Evolutionary conservation across 2,329 filamentous ascomycete species (phyloP), one percentile per base, ranked within the genome.

Genomic region (Sclerotinia subarctica): DNA sequence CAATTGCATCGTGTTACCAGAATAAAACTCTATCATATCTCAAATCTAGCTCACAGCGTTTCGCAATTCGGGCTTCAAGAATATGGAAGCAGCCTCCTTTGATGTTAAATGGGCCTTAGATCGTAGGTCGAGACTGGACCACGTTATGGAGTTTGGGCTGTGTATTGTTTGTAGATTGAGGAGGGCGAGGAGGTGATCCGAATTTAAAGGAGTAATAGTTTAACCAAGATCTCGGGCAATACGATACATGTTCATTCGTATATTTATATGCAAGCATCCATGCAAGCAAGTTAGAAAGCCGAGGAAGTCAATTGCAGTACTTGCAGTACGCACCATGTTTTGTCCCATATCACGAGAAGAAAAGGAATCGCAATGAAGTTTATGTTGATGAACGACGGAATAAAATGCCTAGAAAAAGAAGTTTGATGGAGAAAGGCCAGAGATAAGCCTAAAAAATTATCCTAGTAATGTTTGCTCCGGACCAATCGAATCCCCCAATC

Each of bases 401-500:
- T 15, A 42, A 63, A 62, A 62, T n/a, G 29, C n/a, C 54, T 54
- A 32, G 10, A 64, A 52, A 42, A 44, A 15, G 42, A 52, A 42
- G 13, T 5, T 52, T 53, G 7, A 35, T 54, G 46, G 26, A 62
- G 24, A 66, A 32, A 47, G 42, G 42, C 54, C 46, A 67, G 46
- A 47, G 64, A 67, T 67, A 67, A 67, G 64, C 64, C 64, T 24
- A 52, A 62, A 53, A 35, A 67, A 66, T 26, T 26, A 66, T 60
- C 44, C 54, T 51, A 59, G 64, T 13, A 47, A 21, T 51, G 46
- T 66, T 66, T 38, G 42, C 54, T 44, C 42, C 56, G 42, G 44
- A 26, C 54, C 64, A 66, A 66, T 66, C 42, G 42, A 52, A 38
- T 42, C 29, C 32, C 24, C 19, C 52, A 65, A 44, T 15, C 63